Percentiles rank a stretch among this genome's conserved stretches.
Evolutionary conservation across 2,329 filamentous ascomycete genomes (phyloP).

Genomic region (Emergomyces orientalis): DNA sequence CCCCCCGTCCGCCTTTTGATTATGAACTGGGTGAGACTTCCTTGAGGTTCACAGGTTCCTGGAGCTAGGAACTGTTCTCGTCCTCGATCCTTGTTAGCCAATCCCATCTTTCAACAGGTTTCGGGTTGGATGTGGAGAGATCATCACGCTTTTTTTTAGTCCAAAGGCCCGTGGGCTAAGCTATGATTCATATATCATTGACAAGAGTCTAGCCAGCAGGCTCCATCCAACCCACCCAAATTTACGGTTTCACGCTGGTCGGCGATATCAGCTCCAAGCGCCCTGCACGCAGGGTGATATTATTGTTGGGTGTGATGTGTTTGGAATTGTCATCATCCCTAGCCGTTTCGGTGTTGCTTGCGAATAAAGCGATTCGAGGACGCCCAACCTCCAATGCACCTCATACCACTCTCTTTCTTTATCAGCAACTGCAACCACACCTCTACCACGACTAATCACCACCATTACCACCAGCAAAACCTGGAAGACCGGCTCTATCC

Average conservation of each 20-base stretch:
- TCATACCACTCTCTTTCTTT: background rate
- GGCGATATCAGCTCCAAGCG: background rate
- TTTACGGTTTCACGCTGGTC: background rate
- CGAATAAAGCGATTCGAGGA: background rate
- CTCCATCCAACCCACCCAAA: background rate
- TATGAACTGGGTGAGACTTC: background rate
- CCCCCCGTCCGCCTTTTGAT: background rate
- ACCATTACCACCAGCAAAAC: background rate
- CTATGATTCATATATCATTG: conserved; percentile 6
- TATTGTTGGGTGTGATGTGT: conserved; percentile 6
- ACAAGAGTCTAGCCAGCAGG: conserved; percentile 3
- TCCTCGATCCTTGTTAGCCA: background rate
- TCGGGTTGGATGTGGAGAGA: background rate
- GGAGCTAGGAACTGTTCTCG: background rate
- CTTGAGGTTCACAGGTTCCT: conserved; percentile 5
- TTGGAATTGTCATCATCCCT: conserved; percentile 1
- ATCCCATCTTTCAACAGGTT: conserved; percentile 1
- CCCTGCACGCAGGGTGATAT: background rate
- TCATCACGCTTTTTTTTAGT: background rate
- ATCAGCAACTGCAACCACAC: background rate
- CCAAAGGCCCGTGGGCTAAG: background rate
- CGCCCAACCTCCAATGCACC: background rate
- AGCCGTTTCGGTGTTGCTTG: background rate
- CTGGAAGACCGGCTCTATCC: background rate
- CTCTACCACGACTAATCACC: background rate